Evolutionary conservation across 2,329 filamentous ascomycete species (phyloP), one percentile per base, ranked within the genome.

Genomic region (Rutstroemia sp.): DNA sequence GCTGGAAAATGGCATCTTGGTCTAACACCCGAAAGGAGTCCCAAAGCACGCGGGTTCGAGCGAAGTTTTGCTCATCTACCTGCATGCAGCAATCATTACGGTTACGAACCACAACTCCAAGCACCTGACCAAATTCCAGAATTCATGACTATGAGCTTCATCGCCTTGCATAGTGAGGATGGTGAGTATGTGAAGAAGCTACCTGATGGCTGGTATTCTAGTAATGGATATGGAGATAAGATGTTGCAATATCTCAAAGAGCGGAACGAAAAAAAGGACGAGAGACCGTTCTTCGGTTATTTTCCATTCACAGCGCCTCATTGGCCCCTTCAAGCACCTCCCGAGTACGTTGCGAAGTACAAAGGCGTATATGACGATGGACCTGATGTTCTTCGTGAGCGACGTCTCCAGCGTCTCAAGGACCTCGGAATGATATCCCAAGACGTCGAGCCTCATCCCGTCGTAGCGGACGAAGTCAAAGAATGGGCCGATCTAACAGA

Each of bases 341-440:
- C 48, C 34, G 59, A 63, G 17, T 45, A 51, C 34, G 46, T 61
- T 10, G 54, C 58, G 30, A 62, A 78, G 57, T 80, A 80, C 64
- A 70, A 71, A 34, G 77, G 77, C 9, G 36, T 80, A 0, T 86
- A 86, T 63, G 77, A 83, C 48, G 79, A 82, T 4, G 82, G 83
- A 0, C 82, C 82, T 0, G 78, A 82, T 19, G 78, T 73, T 0
- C 73, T 86, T 10, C 73, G 82, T 1, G 64, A 75, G 57, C 73
- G 75, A 58, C 75, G 82, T 3, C 72, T 86, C 14, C 73, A 77
- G 57, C 71, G 75, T 3, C 74, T 84, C 49, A 81, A 81, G 61
- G 75, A 82, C 12, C 72, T 83, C 7, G 82, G 60, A 9, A 39
- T 63, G 27, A 34, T 63, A n/a, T n/a, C 51, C 7, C 8, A 27